Percentiles rank a stretch among this genome's conserved stretches.
These are phyloP conservation scores for Stereocaulon alpinum DNA, from an alignment of 495 filamentous ascomycete species.

Conservation along the genomic window DNA sequence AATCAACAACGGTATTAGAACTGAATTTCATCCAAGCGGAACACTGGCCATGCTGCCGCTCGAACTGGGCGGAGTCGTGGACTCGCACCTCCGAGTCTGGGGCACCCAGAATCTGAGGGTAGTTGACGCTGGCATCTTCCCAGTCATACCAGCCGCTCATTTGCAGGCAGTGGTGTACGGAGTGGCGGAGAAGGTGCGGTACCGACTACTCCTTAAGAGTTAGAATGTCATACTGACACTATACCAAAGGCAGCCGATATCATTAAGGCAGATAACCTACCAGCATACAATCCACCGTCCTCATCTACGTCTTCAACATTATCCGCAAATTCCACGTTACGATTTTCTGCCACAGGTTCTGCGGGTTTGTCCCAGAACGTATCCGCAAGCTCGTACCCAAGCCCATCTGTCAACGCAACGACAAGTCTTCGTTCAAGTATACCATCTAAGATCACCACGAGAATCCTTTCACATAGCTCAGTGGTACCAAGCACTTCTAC, in stretches of 20 bases:
- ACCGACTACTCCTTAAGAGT: conserved; percentile 14
- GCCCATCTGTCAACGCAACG: not conserved
- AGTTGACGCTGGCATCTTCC: conserved; percentile 38
- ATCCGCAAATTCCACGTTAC: not conserved
- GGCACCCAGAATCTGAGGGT: conserved; percentile 42
- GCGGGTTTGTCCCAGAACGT: not conserved
- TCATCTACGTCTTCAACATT: not conserved
- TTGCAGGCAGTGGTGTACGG: conserved; percentile 41
- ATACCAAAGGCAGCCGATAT: conserved; percentile 23
- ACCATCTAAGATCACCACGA: too few species aligned
- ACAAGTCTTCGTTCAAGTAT: not conserved
- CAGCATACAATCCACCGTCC: conserved; percentile 1
- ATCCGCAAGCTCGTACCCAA: not conserved
- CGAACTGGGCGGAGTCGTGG: conserved; percentile 40
- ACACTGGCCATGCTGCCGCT: conserved; percentile 42
- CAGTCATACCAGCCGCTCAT: conserved; percentile 40
- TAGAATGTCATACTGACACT: not conserved
- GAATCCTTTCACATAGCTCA: too few species aligned
- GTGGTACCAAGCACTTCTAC: too few species aligned
- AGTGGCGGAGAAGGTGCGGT: conserved; percentile 36
- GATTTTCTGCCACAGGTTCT: not conserved
- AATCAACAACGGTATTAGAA: conserved; percentile 26
- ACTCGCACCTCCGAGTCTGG: conserved; percentile 38
- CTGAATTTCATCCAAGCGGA: conserved; percentile 40
- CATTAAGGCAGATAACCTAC: conserved; percentile 23